Conservation (phyloP, 1,284 basidiomycete genomes). For the Pseudomicrostroma phylloplanum region DNA sequence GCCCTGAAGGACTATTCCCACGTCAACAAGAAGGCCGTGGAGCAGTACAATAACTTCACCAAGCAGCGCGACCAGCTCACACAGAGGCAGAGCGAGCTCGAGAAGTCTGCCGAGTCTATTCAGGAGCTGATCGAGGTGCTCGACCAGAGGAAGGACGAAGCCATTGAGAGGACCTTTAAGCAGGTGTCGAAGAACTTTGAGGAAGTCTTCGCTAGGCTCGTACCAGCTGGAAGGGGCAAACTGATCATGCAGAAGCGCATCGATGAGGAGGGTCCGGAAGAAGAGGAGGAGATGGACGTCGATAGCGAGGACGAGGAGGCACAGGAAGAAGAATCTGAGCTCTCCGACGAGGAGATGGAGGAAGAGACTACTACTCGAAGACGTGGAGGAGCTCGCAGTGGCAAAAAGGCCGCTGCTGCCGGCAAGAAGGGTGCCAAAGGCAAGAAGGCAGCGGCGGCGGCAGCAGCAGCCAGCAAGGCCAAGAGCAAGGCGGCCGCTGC, state of each 20-base stretch:
- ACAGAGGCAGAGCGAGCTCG: constrained; percentile 78
- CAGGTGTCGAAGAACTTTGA: constrained; percentile 95
- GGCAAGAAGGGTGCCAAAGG: not conserved
- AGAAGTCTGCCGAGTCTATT: constrained; percentile 80
- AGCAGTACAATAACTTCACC: constrained; percentile 95
- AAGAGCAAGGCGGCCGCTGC: constrained; percentile 56
- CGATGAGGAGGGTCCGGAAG: constrained; percentile 15
- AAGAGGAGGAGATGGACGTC: constrained; percentile 13
- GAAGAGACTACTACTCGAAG: constrained; percentile 4
- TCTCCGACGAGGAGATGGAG: constrained; percentile 6
- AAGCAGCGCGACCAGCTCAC: constrained; percentile 89
- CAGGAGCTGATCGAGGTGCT: constrained; percentile 89
- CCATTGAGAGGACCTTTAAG: constrained; percentile 95
- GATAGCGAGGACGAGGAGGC: constrained; percentile 51
- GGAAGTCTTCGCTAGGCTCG: constrained; percentile 94
- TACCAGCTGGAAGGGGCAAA: constrained; percentile 82
- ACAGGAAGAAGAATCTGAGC: constrained; percentile 27
- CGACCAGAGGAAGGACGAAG: constrained; percentile 95
- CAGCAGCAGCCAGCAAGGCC: not conserved
- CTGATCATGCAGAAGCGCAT: constrained; percentile 85
- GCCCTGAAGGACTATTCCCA: constrained; percentile 90
- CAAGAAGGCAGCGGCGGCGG: constrained; percentile 10
- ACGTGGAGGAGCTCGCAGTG: not conserved
- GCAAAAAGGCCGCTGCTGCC: not conserved
- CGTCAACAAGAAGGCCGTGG: constrained; percentile 99